A percentile compares a stretch with the other conserved stretches of the same genome.
Conservation (phyloP, 1,284 basidiomycete species). For the Pseudomicrostroma phylloplanum region DNA sequence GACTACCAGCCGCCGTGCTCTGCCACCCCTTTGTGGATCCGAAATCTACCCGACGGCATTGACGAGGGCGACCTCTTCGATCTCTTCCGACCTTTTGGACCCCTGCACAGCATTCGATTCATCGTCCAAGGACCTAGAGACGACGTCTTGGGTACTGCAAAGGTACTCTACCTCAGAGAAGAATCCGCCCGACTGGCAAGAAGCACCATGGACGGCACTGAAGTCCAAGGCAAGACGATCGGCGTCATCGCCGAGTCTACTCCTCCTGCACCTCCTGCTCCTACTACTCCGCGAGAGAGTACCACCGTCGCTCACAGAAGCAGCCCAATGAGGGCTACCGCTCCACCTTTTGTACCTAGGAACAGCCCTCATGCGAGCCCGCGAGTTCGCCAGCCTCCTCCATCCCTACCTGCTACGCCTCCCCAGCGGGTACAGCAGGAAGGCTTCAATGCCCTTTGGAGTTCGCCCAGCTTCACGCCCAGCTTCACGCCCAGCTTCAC, state of each 20-base stretch:
- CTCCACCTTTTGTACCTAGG: slow-evolving; percentile 30
- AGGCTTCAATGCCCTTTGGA: neutral
- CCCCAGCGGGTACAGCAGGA: neutral
- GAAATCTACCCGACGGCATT: slow-evolving; percentile 31
- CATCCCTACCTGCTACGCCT: slow-evolving; percentile 16
- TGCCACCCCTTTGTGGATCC: slow-evolving; percentile 37
- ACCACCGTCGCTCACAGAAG: neutral
- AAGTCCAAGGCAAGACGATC: slow-evolving; percentile 38
- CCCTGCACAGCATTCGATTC: slow-evolving; percentile 34
- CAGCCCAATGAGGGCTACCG: slow-evolving; percentile 29
- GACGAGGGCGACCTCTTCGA: slow-evolving; percentile 36
- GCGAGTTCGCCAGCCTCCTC: slow-evolving; percentile 27
- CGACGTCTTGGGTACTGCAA: slow-evolving; percentile 41
- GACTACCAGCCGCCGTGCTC: slow-evolving; percentile 20
- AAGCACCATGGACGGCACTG: slow-evolving; percentile 36
- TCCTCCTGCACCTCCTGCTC: slow-evolving; percentile 12
- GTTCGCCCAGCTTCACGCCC: slow-evolving; percentile 19
- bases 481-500: slow-evolving; percentile 17
- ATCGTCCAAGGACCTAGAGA: slow-evolving; percentile 35
- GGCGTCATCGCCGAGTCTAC: slow-evolving; percentile 30
- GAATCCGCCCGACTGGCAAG: slow-evolving; percentile 33
- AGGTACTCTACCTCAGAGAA: slow-evolving; percentile 33
- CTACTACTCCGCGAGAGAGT: neutral
- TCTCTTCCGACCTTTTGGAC: slow-evolving; percentile 38
- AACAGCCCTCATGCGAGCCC: slow-evolving; percentile 22